Conservation (phyloP, 2,329 filamentous ascomycete genomes). For the Aspergillus fructus region DNA sequence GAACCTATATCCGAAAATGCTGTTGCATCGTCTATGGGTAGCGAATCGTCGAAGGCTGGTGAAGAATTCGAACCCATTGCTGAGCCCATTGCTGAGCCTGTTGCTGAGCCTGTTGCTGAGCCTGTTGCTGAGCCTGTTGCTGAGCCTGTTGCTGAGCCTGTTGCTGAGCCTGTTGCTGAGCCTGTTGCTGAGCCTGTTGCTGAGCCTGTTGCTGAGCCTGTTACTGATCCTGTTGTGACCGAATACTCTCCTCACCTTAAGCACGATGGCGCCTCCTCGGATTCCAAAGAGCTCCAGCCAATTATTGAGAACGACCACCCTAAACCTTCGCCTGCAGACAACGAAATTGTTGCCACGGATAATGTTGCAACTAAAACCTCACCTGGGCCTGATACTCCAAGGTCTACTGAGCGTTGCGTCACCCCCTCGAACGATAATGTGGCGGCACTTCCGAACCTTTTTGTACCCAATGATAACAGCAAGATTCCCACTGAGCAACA, state of each 20-base stretch:
- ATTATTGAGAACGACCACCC: background rate
- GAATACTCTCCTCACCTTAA: background rate
- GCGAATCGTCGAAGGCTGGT: background rate
- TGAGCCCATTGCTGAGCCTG: too few species aligned
- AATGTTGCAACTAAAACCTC: background rate
- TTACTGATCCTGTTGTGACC: too few species aligned
- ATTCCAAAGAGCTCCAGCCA: background rate
- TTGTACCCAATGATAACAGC: background rate
- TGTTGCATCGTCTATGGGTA: background rate
- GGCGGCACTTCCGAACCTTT: slow-evolving; percentile 7
- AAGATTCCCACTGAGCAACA: background rate
- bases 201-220: too few species aligned
- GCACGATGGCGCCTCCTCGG: background rate
- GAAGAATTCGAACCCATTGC: background rate
- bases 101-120: too few species aligned
- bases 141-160: too few species aligned
- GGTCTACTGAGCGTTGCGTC: background rate
- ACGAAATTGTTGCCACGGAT: background rate
- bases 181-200: too few species aligned
- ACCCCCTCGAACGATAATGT: background rate
- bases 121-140: too few species aligned
- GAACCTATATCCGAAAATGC: background rate
- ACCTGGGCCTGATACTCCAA: background rate
- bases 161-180: too few species aligned
- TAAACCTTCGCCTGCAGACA: background rate